Evolutionary conservation across 345 rosid genomes (phyloP).

Genomic region (Pseudoturritis turrita): DNA sequence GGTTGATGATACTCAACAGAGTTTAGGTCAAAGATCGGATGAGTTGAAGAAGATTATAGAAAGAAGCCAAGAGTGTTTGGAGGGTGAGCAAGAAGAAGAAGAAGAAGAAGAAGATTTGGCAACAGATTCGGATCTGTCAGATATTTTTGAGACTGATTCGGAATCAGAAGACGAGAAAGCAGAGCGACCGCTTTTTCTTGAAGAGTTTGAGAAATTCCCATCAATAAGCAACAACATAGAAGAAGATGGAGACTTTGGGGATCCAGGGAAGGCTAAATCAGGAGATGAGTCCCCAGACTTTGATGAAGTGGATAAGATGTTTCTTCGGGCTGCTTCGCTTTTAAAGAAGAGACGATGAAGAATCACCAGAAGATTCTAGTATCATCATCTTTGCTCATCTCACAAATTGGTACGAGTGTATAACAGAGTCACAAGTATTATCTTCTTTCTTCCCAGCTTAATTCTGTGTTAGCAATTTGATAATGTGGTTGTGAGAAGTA

Average conservation of each 20-base stretch:
- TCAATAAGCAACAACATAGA: slow-evolving; percentile 36
- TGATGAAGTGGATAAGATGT: slow-evolving; percentile 80
- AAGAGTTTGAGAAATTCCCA: slow-evolving; percentile 68
- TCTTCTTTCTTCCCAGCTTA: not conserved
- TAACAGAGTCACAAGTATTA: not conserved
- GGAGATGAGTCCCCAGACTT: slow-evolving; percentile 43
- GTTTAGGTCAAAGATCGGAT: slow-evolving; percentile 26
- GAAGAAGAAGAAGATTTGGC: slow-evolving; percentile 32
- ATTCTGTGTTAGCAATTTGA: not conserved
- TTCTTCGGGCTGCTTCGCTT: slow-evolving; percentile 76
- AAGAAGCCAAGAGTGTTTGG: slow-evolving; percentile 37
- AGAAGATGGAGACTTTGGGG: slow-evolving; percentile 53
- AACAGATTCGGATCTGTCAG: slow-evolving; percentile 77
- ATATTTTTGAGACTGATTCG: slow-evolving; percentile 79
- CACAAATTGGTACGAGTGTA: not conserved
- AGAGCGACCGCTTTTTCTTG: slow-evolving; percentile 57
- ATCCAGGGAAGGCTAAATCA: slow-evolving; percentile 25
- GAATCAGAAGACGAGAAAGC: slow-evolving; percentile 46
- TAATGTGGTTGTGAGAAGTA: not conserved
- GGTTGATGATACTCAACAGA: slow-evolving; percentile 24
- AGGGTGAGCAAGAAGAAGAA: slow-evolving; percentile 41
- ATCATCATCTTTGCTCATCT: not conserved
- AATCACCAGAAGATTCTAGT: not conserved
- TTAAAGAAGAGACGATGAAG: slow-evolving; percentile 52
- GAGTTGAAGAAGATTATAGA: slow-evolving; percentile 50